Evolutionary conservation across 2,329 filamentous ascomycete genomes (phyloP).

Genomic region (Acephala macrosclerotiorum): DNA sequence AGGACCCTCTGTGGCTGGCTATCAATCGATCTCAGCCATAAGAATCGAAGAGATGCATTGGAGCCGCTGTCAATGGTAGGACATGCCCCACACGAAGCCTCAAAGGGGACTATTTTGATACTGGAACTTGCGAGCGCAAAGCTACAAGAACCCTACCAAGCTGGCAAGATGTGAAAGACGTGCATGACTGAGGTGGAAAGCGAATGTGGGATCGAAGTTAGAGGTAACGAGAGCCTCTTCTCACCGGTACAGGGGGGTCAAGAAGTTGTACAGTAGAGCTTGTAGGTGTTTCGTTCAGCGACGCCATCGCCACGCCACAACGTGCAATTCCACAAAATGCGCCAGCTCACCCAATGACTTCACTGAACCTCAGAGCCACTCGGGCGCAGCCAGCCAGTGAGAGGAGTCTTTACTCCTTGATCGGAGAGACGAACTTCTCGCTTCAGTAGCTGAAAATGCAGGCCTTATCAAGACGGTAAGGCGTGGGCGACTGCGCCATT

Average conservation of each 20-base stretch:
- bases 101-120: slow-evolving; percentile 32
- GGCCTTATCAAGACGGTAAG: slow-evolving; percentile 8
- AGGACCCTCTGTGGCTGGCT: slow-evolving; percentile 38
- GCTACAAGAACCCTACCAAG: slow-evolving; percentile 42
- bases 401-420: background rate
- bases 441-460: slow-evolving; percentile 30
- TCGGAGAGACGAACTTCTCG: slow-evolving; percentile 21
- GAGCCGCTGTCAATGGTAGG: slow-evolving; percentile 23
- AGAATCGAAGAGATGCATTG: slow-evolving; percentile 25
- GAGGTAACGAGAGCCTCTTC: slow-evolving; percentile 31
- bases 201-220: background rate
- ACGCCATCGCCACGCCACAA: slow-evolving; percentile 18
- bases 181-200: slow-evolving; percentile 33
- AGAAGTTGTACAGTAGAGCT: background rate
- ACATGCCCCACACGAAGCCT: slow-evolving; percentile 27
- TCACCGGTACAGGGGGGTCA: slow-evolving; percentile 11
- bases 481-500: slow-evolving; percentile 23
- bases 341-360: background rate
- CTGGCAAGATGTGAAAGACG: slow-evolving; percentile 31
- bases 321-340: slow-evolving; percentile 15
- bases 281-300: slow-evolving; percentile 33
- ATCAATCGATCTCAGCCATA: slow-evolving; percentile 35
- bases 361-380: slow-evolving; percentile 1
- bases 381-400: slow-evolving; percentile 17
- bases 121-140: slow-evolving; percentile 37